phyloP scores from a whole-genome alignment of 2,329 filamentous ascomycete species.

The Macrophomina tecta region DNA sequence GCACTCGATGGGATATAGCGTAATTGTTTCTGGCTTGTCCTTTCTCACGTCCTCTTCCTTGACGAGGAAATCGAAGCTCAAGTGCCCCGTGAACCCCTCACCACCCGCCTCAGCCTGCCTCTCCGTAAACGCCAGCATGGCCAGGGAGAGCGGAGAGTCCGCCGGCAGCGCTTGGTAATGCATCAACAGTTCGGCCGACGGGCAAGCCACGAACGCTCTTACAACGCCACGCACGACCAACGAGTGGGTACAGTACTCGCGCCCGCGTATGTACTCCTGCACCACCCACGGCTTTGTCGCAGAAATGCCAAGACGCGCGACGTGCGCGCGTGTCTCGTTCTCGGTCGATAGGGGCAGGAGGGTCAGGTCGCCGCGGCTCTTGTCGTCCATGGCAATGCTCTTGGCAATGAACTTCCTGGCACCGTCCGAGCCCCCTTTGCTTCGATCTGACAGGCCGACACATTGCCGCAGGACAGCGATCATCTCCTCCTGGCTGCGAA shows the following conservation, averaged over 20 bases:
- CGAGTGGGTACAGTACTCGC: slow-evolving; percentile 75
- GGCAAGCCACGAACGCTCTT: slow-evolving; percentile 70
- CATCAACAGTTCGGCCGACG: slow-evolving; percentile 67
- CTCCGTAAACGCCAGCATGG: slow-evolving; percentile 70
- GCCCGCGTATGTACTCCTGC: slow-evolving; percentile 70
- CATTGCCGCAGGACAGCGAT: slow-evolving; percentile 55
- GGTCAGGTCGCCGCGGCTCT: slow-evolving; percentile 66
- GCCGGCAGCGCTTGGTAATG: slow-evolving; percentile 67
- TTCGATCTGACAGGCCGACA: not conserved
- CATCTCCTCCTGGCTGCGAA: slow-evolving; percentile 61
- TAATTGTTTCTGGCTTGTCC: slow-evolving; percentile 39
- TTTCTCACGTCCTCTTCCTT: slow-evolving; percentile 51
- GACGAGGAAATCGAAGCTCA: slow-evolving; percentile 75
- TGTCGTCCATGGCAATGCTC: slow-evolving; percentile 66
- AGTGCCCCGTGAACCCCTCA: slow-evolving; percentile 67
- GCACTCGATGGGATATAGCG: slow-evolving; percentile 71
- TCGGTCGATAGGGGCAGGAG: slow-evolving; percentile 64
- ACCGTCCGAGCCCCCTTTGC: slow-evolving; percentile 29
- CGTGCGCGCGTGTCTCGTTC: slow-evolving; percentile 60
- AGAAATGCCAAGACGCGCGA: slow-evolving; percentile 63
- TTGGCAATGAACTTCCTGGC: slow-evolving; percentile 67
- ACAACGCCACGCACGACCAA: slow-evolving; percentile 70
- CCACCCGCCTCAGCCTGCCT: slow-evolving; percentile 60
- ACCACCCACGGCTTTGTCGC: slow-evolving; percentile 66
- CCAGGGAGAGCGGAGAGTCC: slow-evolving; percentile 59